phyloP scores from a whole-genome alignment of 108 stramenopile genomes.

The Parmales sp. region DNA sequence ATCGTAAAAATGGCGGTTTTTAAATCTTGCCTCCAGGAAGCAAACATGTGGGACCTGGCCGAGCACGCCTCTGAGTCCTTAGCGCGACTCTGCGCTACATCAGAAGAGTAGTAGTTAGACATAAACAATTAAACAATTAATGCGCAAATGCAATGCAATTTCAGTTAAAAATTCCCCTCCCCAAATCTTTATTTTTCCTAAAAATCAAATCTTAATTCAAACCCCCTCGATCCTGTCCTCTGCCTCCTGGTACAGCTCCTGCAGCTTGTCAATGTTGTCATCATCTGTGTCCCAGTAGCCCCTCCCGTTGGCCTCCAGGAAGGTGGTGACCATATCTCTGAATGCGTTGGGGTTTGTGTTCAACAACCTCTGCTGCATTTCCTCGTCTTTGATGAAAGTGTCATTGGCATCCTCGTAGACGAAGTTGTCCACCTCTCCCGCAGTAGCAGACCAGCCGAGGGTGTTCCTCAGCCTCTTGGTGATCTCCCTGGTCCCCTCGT shows the following conservation, averaged over 20 bases:
- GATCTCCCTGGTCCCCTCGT: constrained; percentile 93
- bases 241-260: constrained; percentile 91
- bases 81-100: no score
- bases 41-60: constrained; percentile 66
- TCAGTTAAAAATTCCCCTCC: no score
- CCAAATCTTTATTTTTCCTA: background rate
- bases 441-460: constrained; percentile 95
- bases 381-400: constrained; percentile 85
- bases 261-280: constrained; percentile 87
- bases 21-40: constrained; percentile 71
- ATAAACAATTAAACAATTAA: no score
- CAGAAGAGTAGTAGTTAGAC: no score
- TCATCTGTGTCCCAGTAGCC: constrained; percentile 89
- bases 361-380: constrained; percentile 85
- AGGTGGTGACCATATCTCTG: constrained; percentile 93
- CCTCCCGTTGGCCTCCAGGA: constrained; percentile 90
- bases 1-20: constrained; percentile 85
- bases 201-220: constrained; percentile 31
- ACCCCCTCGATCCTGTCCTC: constrained; percentile 94
- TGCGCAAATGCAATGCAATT: no score
- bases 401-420: constrained; percentile 94
- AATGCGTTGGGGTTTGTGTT: constrained; percentile 92
- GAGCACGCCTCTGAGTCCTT: constrained; percentile 53
- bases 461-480: constrained; percentile 94
- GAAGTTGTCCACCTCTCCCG: constrained; percentile 95